Conservation (phyloP, 1,284 basidiomycete genomes). For the Taiwanofungus camphoratus region DNA sequence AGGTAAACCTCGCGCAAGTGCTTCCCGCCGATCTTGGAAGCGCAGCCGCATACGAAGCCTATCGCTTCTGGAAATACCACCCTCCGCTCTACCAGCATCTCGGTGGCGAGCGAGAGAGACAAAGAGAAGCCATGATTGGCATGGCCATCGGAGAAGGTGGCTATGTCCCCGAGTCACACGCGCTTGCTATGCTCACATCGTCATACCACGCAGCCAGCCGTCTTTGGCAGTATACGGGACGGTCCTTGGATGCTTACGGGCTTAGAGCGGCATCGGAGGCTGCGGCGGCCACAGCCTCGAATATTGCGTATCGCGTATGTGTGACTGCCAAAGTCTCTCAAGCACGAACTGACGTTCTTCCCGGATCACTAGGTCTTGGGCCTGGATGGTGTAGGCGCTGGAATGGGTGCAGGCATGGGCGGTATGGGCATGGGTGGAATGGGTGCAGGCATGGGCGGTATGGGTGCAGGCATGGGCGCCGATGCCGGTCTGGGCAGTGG, state of each 20-base stretch:
- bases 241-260: conserved; percentile 5
- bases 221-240: conserved; percentile 12
- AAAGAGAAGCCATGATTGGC: conserved; percentile 55
- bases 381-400: neutral
- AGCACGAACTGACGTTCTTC: no score
- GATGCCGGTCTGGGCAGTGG: neutral
- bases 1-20: conserved; percentile 34
- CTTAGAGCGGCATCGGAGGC: conserved; percentile 6
- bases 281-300: conserved; percentile 10
- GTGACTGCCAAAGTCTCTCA: no score
- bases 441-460: neutral
- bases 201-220: conserved; percentile 7
- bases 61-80: conserved; percentile 52
- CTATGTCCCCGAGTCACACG: neutral
- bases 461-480: neutral
- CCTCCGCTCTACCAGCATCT: conserved; percentile 50
- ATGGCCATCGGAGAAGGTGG: conserved; percentile 60
- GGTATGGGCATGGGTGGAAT: neutral
- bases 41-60: conserved; percentile 66
- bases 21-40: conserved; percentile 52
- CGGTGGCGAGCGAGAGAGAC: conserved; percentile 45
- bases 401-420: neutral
- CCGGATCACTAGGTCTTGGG: no score
- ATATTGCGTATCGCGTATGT: conserved; percentile 2
- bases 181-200: neutral